Evolutionary conservation across 2,329 filamentous ascomycete species (phyloP), one percentile per base, ranked within the genome.

Genomic region (Clonostachys rhizophaga): DNA sequence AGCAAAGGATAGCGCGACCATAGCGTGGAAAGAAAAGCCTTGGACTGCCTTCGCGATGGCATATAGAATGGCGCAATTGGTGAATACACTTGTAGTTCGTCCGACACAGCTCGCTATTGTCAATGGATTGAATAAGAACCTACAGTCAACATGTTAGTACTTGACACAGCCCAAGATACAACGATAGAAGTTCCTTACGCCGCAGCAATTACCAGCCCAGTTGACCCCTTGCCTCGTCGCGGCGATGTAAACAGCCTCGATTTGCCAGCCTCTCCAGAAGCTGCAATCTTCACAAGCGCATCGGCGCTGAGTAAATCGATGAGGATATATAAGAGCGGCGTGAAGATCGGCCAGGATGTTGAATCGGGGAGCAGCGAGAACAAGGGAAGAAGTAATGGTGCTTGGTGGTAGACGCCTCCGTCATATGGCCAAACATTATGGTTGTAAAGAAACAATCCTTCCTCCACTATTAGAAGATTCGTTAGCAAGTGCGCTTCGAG

Each of bases 351-450:
- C 59, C 82, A 82, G 45, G 69, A 64, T 51, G 76, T 70, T 43
- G 83, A 76, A 62, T 85, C 80, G 10, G 94, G 92, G 41, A 99
- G 79, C 41, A 96, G 78, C 35, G 90, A 89, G 75, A 97, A 96
- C 54, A 97, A 78, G 42, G 92, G 90, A 49, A 99, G 82, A 39
- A 99, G 80, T 48, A 99, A 76, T 43, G 94, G 94, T 40, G 91
- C 90, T 76, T 96, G 78, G 68, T 83, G 78, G 65, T 79, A 85
- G 62, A 85, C 89, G 58, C 94, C 94, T 54, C 94, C 94, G 65
- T 99, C 91, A 71, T 97, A 99, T 2, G 94, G 94, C 50, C 91
- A 96, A 48, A 97, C 89, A 71, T 96, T 95, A 66, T 95, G 89
- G 54, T 89, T 91, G 67, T 97, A 97, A 18, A 99, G 82, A 61